Evolutionary conservation across 495 filamentous ascomycete species (phyloP).

Genomic region (Xylaria scruposa): DNA sequence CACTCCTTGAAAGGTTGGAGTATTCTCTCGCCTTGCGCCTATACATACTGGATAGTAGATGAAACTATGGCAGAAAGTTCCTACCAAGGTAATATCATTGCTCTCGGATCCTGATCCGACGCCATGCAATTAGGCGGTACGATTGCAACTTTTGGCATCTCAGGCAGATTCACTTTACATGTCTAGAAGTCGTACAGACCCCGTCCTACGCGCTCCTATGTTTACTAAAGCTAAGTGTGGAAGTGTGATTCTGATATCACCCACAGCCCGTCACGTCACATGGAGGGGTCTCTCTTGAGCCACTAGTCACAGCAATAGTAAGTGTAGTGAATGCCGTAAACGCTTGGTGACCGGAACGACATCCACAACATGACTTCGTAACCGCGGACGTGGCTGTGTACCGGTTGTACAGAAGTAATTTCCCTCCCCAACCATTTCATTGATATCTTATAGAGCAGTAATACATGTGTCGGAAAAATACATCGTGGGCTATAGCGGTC

Average conservation of each 20-base stretch:
- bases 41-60: background rate
- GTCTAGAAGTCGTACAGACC: slow-evolving; percentile 14
- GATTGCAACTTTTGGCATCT: background rate
- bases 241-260: slow-evolving; percentile 15
- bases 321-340: background rate
- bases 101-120: slow-evolving; percentile 1
- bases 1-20: too few species aligned
- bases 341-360: background rate
- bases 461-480: background rate
- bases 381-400: background rate
- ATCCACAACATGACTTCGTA: slow-evolving; percentile 9
- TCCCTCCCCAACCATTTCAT: background rate
- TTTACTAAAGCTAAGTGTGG: background rate
- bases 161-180: background rate
- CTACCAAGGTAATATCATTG: background rate
- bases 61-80: background rate
- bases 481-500: background rate
- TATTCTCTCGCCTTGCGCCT: background rate
- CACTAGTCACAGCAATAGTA: background rate
- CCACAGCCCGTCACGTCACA: background rate
- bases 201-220: background rate
- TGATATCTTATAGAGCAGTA: background rate
- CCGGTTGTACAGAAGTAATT: background rate
- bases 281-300: background rate
- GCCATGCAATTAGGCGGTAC: slow-evolving; percentile 10